Conservation (phyloP, 805 yeast genomes). For the Wickerhamiella shivajii region DNA sequence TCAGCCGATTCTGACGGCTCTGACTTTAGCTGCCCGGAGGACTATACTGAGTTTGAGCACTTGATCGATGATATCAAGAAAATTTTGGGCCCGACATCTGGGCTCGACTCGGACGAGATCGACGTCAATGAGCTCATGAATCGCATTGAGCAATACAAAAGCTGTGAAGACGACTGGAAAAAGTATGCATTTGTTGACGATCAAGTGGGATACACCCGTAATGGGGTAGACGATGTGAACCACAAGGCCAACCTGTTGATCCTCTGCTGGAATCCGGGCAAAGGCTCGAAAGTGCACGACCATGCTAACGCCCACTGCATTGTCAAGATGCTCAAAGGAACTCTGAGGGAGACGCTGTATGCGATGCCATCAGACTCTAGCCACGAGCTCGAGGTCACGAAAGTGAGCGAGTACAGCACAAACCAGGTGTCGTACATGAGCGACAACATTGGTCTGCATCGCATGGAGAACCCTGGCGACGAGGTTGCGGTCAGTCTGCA, state of each 20-base stretch:
- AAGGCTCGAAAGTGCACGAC: slow-evolving; percentile 52
- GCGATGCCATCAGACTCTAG: slow-evolving; percentile 31
- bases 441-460: slow-evolving; percentile 52
- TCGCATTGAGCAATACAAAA: slow-evolving; percentile 35
- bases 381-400: slow-evolving; percentile 19
- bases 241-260: slow-evolving; percentile 53
- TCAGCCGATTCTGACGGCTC: slow-evolving; percentile 5
- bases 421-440: slow-evolving; percentile 47
- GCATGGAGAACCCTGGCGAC: slow-evolving; percentile 37
- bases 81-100: slow-evolving; percentile 27
- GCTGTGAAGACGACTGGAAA: slow-evolving; percentile 41
- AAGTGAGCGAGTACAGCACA: slow-evolving; percentile 20
- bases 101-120: slow-evolving; percentile 32
- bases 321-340: slow-evolving; percentile 52
- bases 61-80: slow-evolving; percentile 25
- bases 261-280: slow-evolving; percentile 58
- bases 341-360: slow-evolving; percentile 41
- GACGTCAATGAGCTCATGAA: slow-evolving; percentile 34
- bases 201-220: slow-evolving; percentile 42
- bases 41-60: slow-evolving; percentile 18
- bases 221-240: slow-evolving; percentile 65
- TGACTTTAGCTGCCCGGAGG: slow-evolving; percentile 4
- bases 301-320: slow-evolving; percentile 68
- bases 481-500: slow-evolving; percentile 48
- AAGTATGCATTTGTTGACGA: slow-evolving; percentile 41